phyloP scores from a whole-genome alignment of 495 filamentous ascomycete species.

The Chlorociboria aeruginascens region DNA sequence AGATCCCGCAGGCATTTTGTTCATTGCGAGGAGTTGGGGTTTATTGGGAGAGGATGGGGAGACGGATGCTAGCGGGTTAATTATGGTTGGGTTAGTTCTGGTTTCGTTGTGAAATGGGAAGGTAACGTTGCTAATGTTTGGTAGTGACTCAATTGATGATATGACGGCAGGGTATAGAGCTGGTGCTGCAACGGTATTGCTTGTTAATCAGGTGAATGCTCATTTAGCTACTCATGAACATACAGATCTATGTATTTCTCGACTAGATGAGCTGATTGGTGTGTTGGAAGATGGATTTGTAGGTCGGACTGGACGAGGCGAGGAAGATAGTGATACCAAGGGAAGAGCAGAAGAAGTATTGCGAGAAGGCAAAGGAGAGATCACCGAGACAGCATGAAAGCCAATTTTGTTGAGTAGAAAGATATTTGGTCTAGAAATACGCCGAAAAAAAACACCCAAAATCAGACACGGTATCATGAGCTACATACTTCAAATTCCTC shows the following conservation, averaged over 20 bases:
- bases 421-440: too few species aligned
- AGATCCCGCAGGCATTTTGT: conserved; percentile 72
- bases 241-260: conserved; percentile 57
- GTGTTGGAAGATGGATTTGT: conserved; percentile 59
- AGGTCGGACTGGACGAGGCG: conserved; percentile 21
- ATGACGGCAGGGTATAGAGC: conserved; percentile 79
- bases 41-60: conserved; percentile 22
- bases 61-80: conserved; percentile 18
- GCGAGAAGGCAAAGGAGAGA: conserved; percentile 10
- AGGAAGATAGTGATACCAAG: conserved; percentile 15
- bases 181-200: conserved; percentile 79
- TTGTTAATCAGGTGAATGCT: conserved; percentile 69
- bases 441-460: too few species aligned
- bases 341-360: conserved; percentile 10
- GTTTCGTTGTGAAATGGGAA: background rate
- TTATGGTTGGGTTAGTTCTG: conserved; percentile 25
- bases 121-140: background rate
- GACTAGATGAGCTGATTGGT: conserved; percentile 58
- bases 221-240: conserved; percentile 64
- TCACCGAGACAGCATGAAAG: background rate
- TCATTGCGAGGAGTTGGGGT: conserved; percentile 70
- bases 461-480: too few species aligned
- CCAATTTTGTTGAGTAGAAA: too few species aligned
- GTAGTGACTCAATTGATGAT: conserved; percentile 83
- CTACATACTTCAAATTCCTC: too few species aligned